Evolutionary conservation across 257 asterid genomes (phyloP).

Genomic region (Echites panduratus): DNA sequence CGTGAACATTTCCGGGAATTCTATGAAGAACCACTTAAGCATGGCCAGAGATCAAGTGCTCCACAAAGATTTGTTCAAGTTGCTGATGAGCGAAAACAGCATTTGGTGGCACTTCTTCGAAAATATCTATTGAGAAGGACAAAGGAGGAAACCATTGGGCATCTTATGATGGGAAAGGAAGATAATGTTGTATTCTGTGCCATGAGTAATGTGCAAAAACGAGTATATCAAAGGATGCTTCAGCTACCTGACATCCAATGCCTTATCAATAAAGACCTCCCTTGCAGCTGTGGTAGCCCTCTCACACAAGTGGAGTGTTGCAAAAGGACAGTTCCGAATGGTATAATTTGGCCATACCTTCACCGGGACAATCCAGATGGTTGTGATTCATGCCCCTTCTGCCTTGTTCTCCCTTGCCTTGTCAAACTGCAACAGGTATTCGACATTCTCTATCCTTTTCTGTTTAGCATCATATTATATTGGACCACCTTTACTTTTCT

Average conservation of each 20-base stretch:
- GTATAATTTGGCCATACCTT: constrained; percentile 86
- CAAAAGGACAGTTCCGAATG: constrained; percentile 69
- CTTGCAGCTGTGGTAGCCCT: constrained; percentile 94
- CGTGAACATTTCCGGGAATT: constrained; percentile 91
- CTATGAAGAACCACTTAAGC: constrained; percentile 94
- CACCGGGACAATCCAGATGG: constrained; percentile 84
- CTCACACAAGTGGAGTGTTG: constrained; percentile 88
- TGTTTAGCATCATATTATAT: neutral
- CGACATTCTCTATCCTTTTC: neutral
- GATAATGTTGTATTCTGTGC: constrained; percentile 92
- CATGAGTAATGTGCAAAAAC: constrained; percentile 86
- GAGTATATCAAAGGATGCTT: constrained; percentile 68
- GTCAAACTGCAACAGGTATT: constrained; percentile 91
- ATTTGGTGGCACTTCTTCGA: constrained; percentile 57
- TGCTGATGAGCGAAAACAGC: constrained; percentile 82
- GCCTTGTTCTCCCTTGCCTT: constrained; percentile 94
- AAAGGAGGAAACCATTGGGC: constrained; percentile 94
- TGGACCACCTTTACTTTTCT: neutral
- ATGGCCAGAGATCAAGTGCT: constrained; percentile 92
- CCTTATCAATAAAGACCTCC: constrained; percentile 81
- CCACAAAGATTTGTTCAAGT: constrained; percentile 62
- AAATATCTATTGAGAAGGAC: constrained; percentile 91
- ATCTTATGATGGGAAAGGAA: constrained; percentile 96
- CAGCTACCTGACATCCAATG: constrained; percentile 85
- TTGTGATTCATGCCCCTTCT: constrained; percentile 92